A percentile compares a stretch with the other conserved stretches of the same genome.
Evolutionary conservation across 2,329 filamentous ascomycete species (phyloP).

Genomic region (Pseudophaeomoniella oleicola): DNA sequence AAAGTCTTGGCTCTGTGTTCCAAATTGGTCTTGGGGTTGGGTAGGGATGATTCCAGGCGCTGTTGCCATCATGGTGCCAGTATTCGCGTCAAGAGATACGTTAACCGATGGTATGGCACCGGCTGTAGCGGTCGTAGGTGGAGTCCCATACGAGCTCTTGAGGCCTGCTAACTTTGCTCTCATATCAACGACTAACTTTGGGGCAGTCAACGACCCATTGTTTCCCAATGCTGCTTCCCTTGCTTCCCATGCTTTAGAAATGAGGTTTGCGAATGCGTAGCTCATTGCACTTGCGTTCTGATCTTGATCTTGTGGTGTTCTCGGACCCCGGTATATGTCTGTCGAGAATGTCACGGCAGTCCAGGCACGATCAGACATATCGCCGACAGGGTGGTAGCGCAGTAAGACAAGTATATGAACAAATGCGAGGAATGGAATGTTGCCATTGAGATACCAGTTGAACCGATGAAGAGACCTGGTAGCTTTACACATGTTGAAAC

Average conservation of each 20-base stretch:
- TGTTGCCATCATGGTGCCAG: too few relatives aligned
- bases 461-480: slow-evolving; percentile 25
- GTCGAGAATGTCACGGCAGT: slow-evolving; percentile 21
- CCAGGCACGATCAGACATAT: slow-evolving; percentile 28
- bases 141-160: too few relatives aligned
- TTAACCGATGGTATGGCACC: too few relatives aligned
- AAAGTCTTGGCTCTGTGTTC: too few relatives aligned
- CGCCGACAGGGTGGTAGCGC: slow-evolving; percentile 19
- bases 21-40: too few relatives aligned
- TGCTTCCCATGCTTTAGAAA: slow-evolving; percentile 29
- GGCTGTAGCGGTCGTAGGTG: too few relatives aligned
- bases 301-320: slow-evolving; percentile 24
- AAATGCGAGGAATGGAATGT: slow-evolving; percentile 38
- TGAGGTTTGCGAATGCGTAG: slow-evolving; percentile 26
- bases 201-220: neutral
- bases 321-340: slow-evolving; percentile 19
- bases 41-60: too few relatives aligned
- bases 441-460: slow-evolving; percentile 29
- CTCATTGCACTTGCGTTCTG: slow-evolving; percentile 23
- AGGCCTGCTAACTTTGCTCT: neutral
- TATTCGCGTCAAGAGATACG: too few relatives aligned
- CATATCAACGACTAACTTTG: neutral
- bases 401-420: slow-evolving; percentile 33
- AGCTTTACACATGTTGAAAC: slow-evolving; percentile 24
- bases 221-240: slow-evolving; percentile 1